These are phyloP conservation scores for Penicillium sp. DNA, from an alignment of 2,329 filamentous ascomycete species.

Conservation along the genomic window DNA sequence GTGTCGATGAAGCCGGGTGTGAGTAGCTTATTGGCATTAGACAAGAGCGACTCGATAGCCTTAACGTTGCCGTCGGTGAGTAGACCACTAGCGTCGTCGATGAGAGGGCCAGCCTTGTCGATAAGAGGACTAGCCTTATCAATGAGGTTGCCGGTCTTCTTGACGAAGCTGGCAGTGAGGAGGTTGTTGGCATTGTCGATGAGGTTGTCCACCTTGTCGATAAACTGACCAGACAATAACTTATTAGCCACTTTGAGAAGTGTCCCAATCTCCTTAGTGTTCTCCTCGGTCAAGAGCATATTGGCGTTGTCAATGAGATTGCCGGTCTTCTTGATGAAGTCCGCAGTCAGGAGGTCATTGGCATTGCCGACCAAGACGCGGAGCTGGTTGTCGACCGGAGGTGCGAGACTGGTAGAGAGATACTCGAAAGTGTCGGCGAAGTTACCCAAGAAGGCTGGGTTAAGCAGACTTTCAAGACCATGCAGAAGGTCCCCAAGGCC, in stretches of 20 bases:
- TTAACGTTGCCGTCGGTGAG: conserved; percentile 5
- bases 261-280: conserved; percentile 9
- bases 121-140: conserved; percentile 16
- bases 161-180: conserved; percentile 21
- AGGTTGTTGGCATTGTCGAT: conserved; percentile 19
- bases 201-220: conserved; percentile 10
- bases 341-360: conserved; percentile 17
- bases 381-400: conserved; percentile 20
- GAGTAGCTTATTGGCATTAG: conserved; percentile 22
- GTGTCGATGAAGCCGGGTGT: conserved; percentile 20
- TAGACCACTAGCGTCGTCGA: conserved; percentile 8
- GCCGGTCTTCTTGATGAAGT: conserved; percentile 13
- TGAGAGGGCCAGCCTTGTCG: conserved; percentile 12
- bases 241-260: not conserved
- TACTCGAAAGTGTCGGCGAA: conserved; percentile 20
- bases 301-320: conserved; percentile 13
- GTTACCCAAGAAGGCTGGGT: conserved; percentile 17
- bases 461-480: conserved; percentile 13
- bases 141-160: conserved; percentile 15
- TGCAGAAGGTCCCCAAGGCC: conserved; percentile 1
- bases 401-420: conserved; percentile 20
- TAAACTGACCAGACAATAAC: not conserved
- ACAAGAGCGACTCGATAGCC: conserved; percentile 3
- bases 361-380: conserved; percentile 24
- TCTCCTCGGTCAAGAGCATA: conserved; percentile 14